phyloP scores from a whole-genome alignment of 2,329 filamentous ascomycete species.

The Penicillium sp. region DNA sequence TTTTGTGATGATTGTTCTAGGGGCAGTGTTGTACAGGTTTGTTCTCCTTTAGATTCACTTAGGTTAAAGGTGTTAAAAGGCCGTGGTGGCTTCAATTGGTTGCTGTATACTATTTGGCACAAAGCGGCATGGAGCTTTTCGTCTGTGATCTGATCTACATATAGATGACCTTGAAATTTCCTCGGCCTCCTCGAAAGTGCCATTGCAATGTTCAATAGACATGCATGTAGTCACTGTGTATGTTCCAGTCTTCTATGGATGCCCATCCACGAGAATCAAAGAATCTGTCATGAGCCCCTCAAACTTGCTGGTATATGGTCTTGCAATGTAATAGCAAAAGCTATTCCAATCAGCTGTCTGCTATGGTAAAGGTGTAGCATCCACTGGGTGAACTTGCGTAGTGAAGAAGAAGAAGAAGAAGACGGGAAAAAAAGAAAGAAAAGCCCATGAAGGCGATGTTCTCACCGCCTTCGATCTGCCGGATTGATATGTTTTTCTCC shows the following conservation, averaged over 20 bases:
- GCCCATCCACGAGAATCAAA: slow-evolving; percentile 39
- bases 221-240: slow-evolving; percentile 5
- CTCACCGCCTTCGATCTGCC: slow-evolving; percentile 23
- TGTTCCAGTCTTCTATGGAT: slow-evolving; percentile 52
- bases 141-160: not conserved
- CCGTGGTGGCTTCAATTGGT: too few species aligned
- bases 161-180: not conserved
- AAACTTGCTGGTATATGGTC: slow-evolving; percentile 47
- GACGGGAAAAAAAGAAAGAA: slow-evolving; percentile 19
- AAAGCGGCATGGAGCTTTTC: not conserved
- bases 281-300: slow-evolving; percentile 44
- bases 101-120: too few species aligned
- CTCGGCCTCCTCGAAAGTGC: not conserved
- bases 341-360: slow-evolving; percentile 30
- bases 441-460: slow-evolving; percentile 5
- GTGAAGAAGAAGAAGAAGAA: slow-evolving; percentile 12
- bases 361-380: slow-evolving; percentile 26
- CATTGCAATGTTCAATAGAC: not conserved
- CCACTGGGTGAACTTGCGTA: slow-evolving; percentile 34
- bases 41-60: too few species aligned
- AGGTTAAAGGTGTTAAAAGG: too few species aligned
- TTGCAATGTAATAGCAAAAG: slow-evolving; percentile 37
- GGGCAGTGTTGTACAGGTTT: too few species aligned
- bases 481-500: slow-evolving; percentile 15
- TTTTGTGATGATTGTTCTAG: too few species aligned